These are phyloP conservation scores for Globisporangium recalcitrans DNA, from an alignment of 352 stramenopile genomes.

Conservation along the genomic window DNA sequence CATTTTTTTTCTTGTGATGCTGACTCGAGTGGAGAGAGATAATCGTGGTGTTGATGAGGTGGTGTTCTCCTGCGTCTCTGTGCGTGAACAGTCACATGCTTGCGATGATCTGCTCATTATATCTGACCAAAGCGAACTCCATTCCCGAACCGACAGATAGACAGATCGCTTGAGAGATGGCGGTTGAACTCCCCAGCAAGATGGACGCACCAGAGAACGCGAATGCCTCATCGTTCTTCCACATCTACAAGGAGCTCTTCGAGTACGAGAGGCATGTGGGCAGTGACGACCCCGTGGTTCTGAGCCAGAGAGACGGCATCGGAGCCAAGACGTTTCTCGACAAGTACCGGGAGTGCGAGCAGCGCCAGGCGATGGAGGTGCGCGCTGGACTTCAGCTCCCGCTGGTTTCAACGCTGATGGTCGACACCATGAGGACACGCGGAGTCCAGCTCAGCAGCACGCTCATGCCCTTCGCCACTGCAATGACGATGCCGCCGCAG, in stretches of 20 bases:
- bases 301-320: constrained; percentile 14
- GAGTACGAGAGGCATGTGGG: constrained; percentile 57
- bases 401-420: constrained; percentile 7
- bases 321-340: constrained; percentile 37
- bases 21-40: neutral
- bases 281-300: constrained; percentile 1
- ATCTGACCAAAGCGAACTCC: neutral
- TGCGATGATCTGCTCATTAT: neutral
- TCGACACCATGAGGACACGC: neutral
- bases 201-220: neutral
- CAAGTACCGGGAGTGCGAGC: constrained; percentile 42
- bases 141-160: neutral
- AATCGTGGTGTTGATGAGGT: neutral
- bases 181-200: neutral
- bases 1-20: constrained; percentile 4
- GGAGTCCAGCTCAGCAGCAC: neutral
- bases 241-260: constrained; percentile 55
- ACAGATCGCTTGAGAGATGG: neutral
- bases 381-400: constrained; percentile 7
- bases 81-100: neutral
- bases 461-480: neutral
- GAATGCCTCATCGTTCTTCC: constrained; percentile 30
- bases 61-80: neutral
- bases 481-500: neutral
- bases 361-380: constrained; percentile 16